Conservation (phyloP, 768 basidiomycete genomes). For the Strobilomyces dryophilus region DNA sequence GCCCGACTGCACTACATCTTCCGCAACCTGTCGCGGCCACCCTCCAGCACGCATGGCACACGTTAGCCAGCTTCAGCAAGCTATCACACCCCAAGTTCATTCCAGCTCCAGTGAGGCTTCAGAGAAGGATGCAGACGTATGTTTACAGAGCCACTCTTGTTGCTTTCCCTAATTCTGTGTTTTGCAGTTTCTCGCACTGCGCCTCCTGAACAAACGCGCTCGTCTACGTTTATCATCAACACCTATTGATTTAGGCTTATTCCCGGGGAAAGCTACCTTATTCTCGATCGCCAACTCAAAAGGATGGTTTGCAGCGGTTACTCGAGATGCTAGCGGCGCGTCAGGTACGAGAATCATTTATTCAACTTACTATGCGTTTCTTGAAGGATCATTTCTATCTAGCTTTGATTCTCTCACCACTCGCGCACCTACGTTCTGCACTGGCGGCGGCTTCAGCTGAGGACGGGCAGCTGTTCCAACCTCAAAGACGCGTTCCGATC, state of each 20-base stretch:
- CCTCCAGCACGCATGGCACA: constrained; percentile 21
- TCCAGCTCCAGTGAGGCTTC: constrained; percentile 19
- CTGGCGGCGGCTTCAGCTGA: constrained; percentile 40
- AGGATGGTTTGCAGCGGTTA: constrained; percentile 70
- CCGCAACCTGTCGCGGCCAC: not conserved
- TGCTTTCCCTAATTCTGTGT: constrained; percentile 3
- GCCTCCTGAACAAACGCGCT: constrained; percentile 52
- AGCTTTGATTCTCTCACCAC: constrained; percentile 63
- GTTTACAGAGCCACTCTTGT: not conserved
- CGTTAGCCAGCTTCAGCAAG: constrained; percentile 30
- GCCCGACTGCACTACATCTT: not conserved
- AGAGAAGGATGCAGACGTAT: constrained; percentile 31
- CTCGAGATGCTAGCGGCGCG: constrained; percentile 29
- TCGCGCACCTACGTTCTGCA: constrained; percentile 55
- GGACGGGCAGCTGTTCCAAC: constrained; percentile 42
- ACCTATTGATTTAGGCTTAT: constrained; percentile 39
- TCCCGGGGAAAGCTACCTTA: constrained; percentile 45
- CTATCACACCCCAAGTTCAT: constrained; percentile 21
- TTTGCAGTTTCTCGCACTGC: constrained; percentile 36
- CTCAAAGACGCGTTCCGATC: constrained; percentile 48
- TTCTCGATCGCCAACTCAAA: constrained; percentile 57
- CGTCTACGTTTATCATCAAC: constrained; percentile 60
- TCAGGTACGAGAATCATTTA: constrained; percentile 33
- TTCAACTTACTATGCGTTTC: not conserved
- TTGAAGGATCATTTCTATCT: not conserved